Conservation (phyloP, 1,139 yeast genomes). For the Tardiomyces depauwii region DNA sequence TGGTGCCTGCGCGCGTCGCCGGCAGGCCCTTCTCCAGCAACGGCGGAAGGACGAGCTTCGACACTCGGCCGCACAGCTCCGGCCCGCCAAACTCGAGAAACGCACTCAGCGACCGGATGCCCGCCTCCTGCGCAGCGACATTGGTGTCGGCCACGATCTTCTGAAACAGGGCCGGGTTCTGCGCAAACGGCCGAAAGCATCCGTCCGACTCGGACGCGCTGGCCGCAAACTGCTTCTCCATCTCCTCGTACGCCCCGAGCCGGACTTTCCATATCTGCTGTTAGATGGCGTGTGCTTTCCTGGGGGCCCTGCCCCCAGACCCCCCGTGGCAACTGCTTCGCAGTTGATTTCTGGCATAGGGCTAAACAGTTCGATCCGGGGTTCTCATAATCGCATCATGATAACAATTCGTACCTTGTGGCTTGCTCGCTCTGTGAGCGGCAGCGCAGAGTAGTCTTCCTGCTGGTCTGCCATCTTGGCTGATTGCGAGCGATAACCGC, state of each 20-base stretch:
- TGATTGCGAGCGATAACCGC: not conserved
- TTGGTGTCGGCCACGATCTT: constrained; percentile 63
- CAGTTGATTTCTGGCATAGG: too few species aligned
- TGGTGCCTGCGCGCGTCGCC: constrained; percentile 69
- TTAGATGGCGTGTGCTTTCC: not conserved
- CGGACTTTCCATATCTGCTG: constrained; percentile 67
- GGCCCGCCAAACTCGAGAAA: constrained; percentile 52
- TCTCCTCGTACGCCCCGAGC: constrained; percentile 64
- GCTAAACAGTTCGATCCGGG: too few species aligned
- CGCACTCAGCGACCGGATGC: constrained; percentile 45
- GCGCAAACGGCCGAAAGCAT: constrained; percentile 38
- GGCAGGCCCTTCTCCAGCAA: constrained; percentile 72
- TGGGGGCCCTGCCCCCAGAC: too few species aligned
- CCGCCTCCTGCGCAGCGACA: constrained; percentile 89
- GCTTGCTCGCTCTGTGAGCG: constrained; percentile 52
- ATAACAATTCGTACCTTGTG: constrained; percentile 38
- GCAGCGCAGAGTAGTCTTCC: constrained; percentile 50
- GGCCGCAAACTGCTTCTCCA: constrained; percentile 39
- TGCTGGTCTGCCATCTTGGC: constrained; percentile 32
- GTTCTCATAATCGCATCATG: too few species aligned
- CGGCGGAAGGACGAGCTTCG: constrained; percentile 6
- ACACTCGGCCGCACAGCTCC: constrained; percentile 20
- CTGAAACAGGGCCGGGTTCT: constrained; percentile 42
- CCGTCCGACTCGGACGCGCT: constrained; percentile 47
- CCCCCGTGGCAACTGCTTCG: too few species aligned